Base-by-base conservation (phyloP, 495 filamentous ascomycete species). In the Elasticomyces elasticus region DNA sequence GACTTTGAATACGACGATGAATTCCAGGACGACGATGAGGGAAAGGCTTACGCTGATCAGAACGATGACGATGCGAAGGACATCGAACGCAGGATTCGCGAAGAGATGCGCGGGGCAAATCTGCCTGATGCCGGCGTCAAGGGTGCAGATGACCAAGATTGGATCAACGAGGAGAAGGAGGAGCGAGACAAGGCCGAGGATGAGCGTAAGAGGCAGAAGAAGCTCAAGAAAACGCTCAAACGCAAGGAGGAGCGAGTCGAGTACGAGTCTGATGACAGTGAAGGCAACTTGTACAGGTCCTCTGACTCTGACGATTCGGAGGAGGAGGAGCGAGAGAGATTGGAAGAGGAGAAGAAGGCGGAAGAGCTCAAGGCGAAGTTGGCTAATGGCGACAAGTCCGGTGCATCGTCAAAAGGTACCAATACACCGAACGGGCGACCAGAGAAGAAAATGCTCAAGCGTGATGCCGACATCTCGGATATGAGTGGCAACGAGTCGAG, bases 11-110 rank as follows among this genome's bases (percentile, higher is more conserved):
- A 60, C 40, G 59, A 68, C 28, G 67, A 67, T 11, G 70, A 70
- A 28, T 89, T 89, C 62, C 80, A 83, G 11, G 85, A 97, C 62
- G 92, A 98, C 63, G 92, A 98, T 64, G 92, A 96, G 42, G 84
- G 87, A 12, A 73, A 73, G 49, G 76, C 94, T 38, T 87, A 94
- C 10, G 71, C 80, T 43, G 88, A 95, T 49, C 87, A 94, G 56
- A 89, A 38, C 11, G 59, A 58, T 11, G 54, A 95, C 38, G 72
- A 64, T 17, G 52, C 79, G 0, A 96, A 95, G 64, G 85, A 87
- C n/a, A 79, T 89, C 2, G 84, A 91, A 61, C 82, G 84, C 50
- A 77, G 82, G 56, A 84, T 97, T 56, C 92, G 90, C 56, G 80
- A 86, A 31, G 90, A 98, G 62, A 88, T 92, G 61, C 72, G 90